Base-by-base conservation (phyloP, 208 protist genomes). In the Trypanosoma melophagium region DNA sequence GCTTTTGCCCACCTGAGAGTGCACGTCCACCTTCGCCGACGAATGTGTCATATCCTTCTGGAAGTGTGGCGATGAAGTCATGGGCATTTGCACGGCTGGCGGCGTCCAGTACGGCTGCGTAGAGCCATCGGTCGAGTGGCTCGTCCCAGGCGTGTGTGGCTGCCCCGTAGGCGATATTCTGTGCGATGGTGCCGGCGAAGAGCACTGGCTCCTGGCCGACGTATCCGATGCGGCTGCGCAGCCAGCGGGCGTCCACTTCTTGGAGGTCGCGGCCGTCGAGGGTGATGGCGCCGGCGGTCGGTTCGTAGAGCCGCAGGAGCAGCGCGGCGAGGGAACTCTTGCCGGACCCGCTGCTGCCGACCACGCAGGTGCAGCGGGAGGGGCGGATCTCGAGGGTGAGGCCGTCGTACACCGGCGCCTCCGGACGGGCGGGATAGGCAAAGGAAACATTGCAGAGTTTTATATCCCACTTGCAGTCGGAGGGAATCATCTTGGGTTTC, bases 1-100 rank as follows among this genome's bases (percentile, higher is more conserved):
- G 96, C 78, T 94, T 95, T 81, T 98, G 94, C 1, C 95, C 96
- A 17, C 94, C 96, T 7, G 85, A 94, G 12, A 98, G 79, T 44
- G 76, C 83, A n/a, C 84, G 76, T 25, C 93, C 94, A 57, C 77
- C 72, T 73, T 97, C 95, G 25, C 93, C 95, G 8, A 97, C 92
- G 54, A 81, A 87, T 3, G 93, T 97, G 49, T 95, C 83, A 73
- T 97, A 98, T 25, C 85, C 87, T 47, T 98, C 66, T 7, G 91
- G 90, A 4, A 97, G 77, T 3, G 81, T 42, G 0, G 74, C 65
- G 64, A 98, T 95, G 67, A 97, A 97, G 24, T 97, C 88, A 72
- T 98, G 90, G 16, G 83, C 87, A 72, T 97, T 97, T 14, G 89
- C 88, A 61, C 79, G 75, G 14, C 66, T 83, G 0, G 83, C 81